These are phyloP conservation scores for Trypanosoma grayi DNA, from an alignment of 208 protist species.

Conservation along the genomic window DNA sequence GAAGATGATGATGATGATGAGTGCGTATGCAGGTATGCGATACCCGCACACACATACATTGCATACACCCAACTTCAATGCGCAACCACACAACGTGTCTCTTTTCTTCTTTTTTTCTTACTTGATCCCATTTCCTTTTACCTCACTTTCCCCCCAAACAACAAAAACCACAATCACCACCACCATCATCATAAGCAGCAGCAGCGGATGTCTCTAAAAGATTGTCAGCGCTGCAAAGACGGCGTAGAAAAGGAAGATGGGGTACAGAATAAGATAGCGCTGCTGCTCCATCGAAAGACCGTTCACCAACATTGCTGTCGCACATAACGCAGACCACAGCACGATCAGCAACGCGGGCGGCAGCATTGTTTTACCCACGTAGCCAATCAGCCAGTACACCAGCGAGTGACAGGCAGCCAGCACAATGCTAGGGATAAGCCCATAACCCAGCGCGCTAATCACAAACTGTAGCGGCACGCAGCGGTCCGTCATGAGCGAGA, in stretches of 20 bases:
- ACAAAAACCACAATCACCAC: no score
- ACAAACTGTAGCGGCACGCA: conserved; percentile 66
- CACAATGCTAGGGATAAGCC: conserved; percentile 71
- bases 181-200: no score
- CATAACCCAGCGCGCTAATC: conserved; percentile 75
- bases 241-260: conserved; percentile 79
- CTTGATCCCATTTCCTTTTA: not conserved
- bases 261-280: conserved; percentile 78
- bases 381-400: conserved; percentile 40
- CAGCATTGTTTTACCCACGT: conserved; percentile 24
- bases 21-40: no score
- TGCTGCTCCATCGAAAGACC: conserved; percentile 60
- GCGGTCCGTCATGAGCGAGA: conserved; percentile 65
- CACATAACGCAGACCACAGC: conserved; percentile 82
- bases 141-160: not conserved
- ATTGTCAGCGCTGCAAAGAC: conserved; percentile 75
- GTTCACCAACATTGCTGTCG: conserved; percentile 59
- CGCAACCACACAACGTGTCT: no score
- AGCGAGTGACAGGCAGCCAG: conserved; percentile 48
- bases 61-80: no score
- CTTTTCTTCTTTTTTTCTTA: conserved; percentile 7
- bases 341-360: conserved; percentile 50
- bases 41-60: not conserved
- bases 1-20: no score
- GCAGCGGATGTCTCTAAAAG: no score